Base-by-base conservation (phyloP, 331 rosid species). In the Pyracantha coccinea region DNA sequence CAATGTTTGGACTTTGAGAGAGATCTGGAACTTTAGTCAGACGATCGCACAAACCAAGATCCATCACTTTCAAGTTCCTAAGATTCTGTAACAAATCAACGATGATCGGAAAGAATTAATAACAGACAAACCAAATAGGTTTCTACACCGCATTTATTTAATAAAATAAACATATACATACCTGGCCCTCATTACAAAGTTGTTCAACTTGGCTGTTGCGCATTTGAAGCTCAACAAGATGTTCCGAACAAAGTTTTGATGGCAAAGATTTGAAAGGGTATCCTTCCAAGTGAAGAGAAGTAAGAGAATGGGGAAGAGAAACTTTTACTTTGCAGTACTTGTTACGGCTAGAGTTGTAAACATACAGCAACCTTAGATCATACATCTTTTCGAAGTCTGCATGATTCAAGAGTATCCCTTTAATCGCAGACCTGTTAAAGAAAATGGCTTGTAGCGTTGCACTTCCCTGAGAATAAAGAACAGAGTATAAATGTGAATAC, bases 341-440 rank as follows among this genome's bases (percentile, higher is more conserved):
- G 41, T 33, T 33, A 33, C 41, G 1, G 44, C 44, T 35, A 35
- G 44, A 35, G 15, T 59, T 41, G n/a, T 76, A 27, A 20, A 88
- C 23, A 5, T 72, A 72, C 11, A 88, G 81, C 75, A 88, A 24
- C 47, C 78, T 84, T 1, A 86, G 75, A 14, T 20, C 24, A 11
- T 25, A n/a, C 84, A 83, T 81, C 31, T 16, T 33, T 28, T 63
- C 24, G 53, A 88, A 85, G 23, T 76, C 74, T 33, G 52, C 5
- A 15, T 59, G 29, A 67, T 38, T 28, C 32, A 85, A 63, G 38
- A 66, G 1, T 57, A 69, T 62, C 21, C 69, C 47, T 58, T 24
- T n/a, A 12, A 35, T 47, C 24, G 29, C 4, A 41, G 25, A 4
- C n/a, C 41, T 15, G 69, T 83, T 61, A 1, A 89, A 27, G 17